Percentiles rank a stretch among this genome's conserved stretches.
phyloP scores from a whole-genome alignment of 176 grass and related monocot genomes.

The Oryza officinalis region DNA sequence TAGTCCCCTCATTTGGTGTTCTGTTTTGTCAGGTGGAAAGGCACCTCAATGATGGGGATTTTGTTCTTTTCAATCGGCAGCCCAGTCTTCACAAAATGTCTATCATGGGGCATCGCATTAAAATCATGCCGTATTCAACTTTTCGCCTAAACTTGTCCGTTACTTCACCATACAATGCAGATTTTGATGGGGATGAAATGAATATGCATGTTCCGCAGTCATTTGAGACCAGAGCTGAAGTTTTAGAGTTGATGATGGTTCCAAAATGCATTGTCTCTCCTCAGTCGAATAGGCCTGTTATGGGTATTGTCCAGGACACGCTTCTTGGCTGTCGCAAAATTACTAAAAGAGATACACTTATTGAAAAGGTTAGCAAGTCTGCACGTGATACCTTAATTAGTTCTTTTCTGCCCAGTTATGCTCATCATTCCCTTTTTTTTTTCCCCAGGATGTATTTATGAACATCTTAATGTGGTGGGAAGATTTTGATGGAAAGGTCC shows the following conservation, averaged over 20 bases:
- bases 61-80: slow-evolving; percentile 95
- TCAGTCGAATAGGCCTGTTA: slow-evolving; percentile 91
- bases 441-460: slow-evolving; percentile 94
- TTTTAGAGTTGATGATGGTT: slow-evolving; percentile 98
- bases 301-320: slow-evolving; percentile 97
- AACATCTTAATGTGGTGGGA: slow-evolving; percentile 99
- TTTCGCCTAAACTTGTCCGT: slow-evolving; percentile 92
- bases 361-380: slow-evolving; percentile 72
- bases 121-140: slow-evolving; percentile 99
- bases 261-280: slow-evolving; percentile 99
- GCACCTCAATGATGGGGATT: slow-evolving; percentile 91
- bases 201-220: slow-evolving; percentile 99
- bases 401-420: slow-evolving; percentile 25
- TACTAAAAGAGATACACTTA: slow-evolving; percentile 93
- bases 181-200: slow-evolving; percentile 99
- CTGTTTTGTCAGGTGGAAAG: slow-evolving; percentile 69
- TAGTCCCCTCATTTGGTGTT: slow-evolving; percentile 17
- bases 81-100: slow-evolving; percentile 99
- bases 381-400: neutral
- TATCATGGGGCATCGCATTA: slow-evolving; percentile 97
- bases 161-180: slow-evolving; percentile 98
- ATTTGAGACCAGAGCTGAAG: slow-evolving; percentile 97
- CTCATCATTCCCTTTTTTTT: slow-evolving; percentile 23
- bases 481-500: slow-evolving; percentile 97
- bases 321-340: slow-evolving; percentile 93